Evolutionary conservation across 2,329 filamentous ascomycete species (phyloP).

Genomic region (Penicillium sp.): DNA sequence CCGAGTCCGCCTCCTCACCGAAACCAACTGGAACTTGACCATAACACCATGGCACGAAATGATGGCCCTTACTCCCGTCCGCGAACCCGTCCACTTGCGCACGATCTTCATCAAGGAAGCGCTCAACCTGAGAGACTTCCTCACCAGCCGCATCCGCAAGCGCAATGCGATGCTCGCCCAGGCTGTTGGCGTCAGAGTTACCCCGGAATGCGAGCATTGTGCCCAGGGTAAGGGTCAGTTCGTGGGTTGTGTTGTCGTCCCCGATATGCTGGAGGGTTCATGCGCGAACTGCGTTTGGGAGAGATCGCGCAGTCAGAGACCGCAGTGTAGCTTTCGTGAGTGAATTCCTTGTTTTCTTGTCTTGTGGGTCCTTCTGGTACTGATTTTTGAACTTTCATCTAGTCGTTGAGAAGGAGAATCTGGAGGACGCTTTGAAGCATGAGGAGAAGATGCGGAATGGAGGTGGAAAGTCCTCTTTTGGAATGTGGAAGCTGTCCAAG

Average conservation of each 20-base stretch:
- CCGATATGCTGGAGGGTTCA: neutral
- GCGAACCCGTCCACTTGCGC: neutral
- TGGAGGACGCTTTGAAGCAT: neutral
- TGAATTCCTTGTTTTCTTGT: neutral
- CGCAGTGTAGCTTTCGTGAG: conserved; percentile 3
- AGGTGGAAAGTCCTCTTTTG: neutral
- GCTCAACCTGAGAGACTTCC: neutral
- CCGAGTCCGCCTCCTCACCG: neutral
- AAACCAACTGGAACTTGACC: neutral
- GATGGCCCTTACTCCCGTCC: neutral
- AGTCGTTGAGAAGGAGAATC: neutral
- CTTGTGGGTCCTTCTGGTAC: neutral
- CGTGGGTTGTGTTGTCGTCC: conserved; percentile 1
- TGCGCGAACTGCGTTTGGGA: conserved; percentile 7
- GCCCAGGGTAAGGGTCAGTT: conserved; percentile 1
- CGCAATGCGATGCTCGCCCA: conserved; percentile 1
- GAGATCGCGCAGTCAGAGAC: neutral
- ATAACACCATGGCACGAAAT: neutral
- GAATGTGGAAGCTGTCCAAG: neutral
- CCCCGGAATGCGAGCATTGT: neutral
- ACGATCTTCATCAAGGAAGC: conserved; percentile 1
- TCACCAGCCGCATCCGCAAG: neutral
- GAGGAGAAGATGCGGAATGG: neutral
- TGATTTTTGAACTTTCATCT: neutral
- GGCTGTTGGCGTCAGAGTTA: neutral